phyloP scores from a whole-genome alignment of 2,329 filamentous ascomycete genomes.

The Alternaria rosae region DNA sequence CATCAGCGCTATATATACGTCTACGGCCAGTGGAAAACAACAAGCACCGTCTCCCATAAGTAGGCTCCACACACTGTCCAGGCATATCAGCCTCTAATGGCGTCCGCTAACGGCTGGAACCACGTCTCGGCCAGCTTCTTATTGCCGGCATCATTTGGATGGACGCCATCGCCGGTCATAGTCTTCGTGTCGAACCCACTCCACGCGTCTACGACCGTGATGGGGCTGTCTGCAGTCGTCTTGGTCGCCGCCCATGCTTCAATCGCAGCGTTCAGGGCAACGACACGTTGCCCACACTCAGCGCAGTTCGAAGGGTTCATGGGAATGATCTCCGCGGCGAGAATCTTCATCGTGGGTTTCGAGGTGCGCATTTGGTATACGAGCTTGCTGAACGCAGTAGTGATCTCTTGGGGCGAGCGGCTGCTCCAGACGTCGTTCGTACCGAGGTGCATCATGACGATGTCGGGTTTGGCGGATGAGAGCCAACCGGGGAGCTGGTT shows the following conservation, averaged over 20 bases:
- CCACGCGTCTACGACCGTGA: constrained; percentile 29
- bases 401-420: constrained; percentile 35
- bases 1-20: not conserved
- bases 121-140: constrained; percentile 23
- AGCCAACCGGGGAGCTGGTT: constrained; percentile 50
- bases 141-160: constrained; percentile 31
- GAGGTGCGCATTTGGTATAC: constrained; percentile 52
- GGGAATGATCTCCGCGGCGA: constrained; percentile 34
- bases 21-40: too few relatives aligned
- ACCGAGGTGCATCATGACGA: constrained; percentile 55
- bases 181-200: constrained; percentile 27
- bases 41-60: too few relatives aligned
- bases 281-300: constrained; percentile 13
- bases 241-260: constrained; percentile 22
- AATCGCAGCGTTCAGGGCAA: constrained; percentile 31
- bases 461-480: constrained; percentile 45
- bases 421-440: constrained; percentile 52
- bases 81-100: constrained; percentile 1
- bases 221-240: constrained; percentile 10
- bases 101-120: constrained; percentile 17
- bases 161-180: constrained; percentile 36
- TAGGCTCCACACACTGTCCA: not conserved
- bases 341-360: constrained; percentile 49
- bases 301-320: constrained; percentile 18
- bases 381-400: constrained; percentile 46